phyloP scores from a whole-genome alignment of 352 stramenopile genomes.

The Phytophthora palmivora region DNA sequence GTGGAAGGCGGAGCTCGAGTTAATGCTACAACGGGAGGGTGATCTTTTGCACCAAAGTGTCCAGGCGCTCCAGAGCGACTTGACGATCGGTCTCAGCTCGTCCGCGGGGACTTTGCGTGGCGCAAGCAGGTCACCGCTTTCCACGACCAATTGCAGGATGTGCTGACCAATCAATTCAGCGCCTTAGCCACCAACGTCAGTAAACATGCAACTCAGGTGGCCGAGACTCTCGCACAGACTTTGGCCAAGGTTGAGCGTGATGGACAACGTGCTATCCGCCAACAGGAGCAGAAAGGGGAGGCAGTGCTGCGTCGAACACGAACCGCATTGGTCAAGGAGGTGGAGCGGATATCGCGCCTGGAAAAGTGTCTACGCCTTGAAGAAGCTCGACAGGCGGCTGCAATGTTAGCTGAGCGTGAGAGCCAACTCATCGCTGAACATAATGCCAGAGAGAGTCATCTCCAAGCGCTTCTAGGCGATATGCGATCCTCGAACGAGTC shows the following conservation, averaged over 20 bases:
- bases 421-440: conserved; percentile 54
- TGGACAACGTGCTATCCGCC: conserved; percentile 43
- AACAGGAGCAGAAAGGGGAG: conserved; percentile 56
- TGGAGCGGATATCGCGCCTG: conserved; percentile 61
- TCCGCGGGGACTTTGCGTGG: conserved; percentile 70
- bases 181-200: conserved; percentile 31
- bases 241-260: conserved; percentile 44
- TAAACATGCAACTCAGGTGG: conserved; percentile 41
- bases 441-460: conserved; percentile 42
- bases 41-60: conserved; percentile 39
- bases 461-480: conserved; percentile 60
- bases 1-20: conserved; percentile 48
- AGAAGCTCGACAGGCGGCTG: conserved; percentile 58
- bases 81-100: conserved; percentile 61
- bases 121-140: conserved; percentile 57
- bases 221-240: conserved; percentile 46
- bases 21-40: conserved; percentile 34
- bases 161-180: conserved; percentile 35
- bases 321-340: conserved; percentile 63
- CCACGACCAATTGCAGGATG: conserved; percentile 57
- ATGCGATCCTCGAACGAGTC: conserved; percentile 54
- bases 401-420: conserved; percentile 53
- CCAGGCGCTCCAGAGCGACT: conserved; percentile 51
- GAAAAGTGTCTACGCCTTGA: conserved; percentile 73
- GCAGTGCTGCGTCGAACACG: conserved; percentile 60